A percentile compares a stretch with the other conserved stretches of the same genome.
Evolutionary conservation across 495 filamentous ascomycete species (phyloP).

Genomic region (Sabuloglossum arenarium): DNA sequence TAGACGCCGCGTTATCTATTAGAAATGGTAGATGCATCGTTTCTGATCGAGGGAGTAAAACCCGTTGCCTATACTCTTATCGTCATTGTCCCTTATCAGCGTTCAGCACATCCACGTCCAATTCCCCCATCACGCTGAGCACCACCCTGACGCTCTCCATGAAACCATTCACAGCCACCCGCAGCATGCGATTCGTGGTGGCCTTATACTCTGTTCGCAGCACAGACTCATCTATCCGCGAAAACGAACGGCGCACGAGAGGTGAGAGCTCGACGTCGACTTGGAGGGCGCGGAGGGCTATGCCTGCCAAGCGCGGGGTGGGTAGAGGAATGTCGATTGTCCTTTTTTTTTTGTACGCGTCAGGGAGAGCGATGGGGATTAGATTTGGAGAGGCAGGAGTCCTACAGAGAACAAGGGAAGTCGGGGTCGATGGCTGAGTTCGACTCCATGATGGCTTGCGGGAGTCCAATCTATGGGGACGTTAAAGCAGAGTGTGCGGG

Average conservation of each 20-base stretch:
- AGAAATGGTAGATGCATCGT: neutral
- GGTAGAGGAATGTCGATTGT: constrained; percentile 40
- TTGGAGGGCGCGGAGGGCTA: constrained; percentile 51
- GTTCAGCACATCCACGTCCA: constrained; percentile 68
- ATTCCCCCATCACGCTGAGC: constrained; percentile 64
- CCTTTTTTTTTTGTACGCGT: neutral
- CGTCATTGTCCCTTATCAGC: neutral
- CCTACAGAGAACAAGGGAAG: constrained; percentile 55
- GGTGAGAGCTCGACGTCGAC: constrained; percentile 82
- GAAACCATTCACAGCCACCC: constrained; percentile 95
- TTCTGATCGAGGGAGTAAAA: no score
- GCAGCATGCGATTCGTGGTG: constrained; percentile 86
- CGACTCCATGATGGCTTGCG: neutral
- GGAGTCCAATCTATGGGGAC: neutral
- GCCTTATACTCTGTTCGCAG: constrained; percentile 64
- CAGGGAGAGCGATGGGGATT: neutral
- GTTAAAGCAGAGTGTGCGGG: neutral
- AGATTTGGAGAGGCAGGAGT: neutral
- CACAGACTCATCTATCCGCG: constrained; percentile 33
- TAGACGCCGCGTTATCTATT: neutral
- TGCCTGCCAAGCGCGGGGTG: constrained; percentile 52
- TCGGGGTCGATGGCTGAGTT: constrained; percentile 20
- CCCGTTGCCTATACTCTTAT: no score
- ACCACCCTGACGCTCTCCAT: constrained; percentile 78
- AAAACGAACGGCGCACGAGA: constrained; percentile 52